Evolutionary conservation across 2,329 filamentous ascomycete genomes (phyloP), one percentile per base, ranked within the genome.

Genomic region (Xylariaceae sp.): DNA sequence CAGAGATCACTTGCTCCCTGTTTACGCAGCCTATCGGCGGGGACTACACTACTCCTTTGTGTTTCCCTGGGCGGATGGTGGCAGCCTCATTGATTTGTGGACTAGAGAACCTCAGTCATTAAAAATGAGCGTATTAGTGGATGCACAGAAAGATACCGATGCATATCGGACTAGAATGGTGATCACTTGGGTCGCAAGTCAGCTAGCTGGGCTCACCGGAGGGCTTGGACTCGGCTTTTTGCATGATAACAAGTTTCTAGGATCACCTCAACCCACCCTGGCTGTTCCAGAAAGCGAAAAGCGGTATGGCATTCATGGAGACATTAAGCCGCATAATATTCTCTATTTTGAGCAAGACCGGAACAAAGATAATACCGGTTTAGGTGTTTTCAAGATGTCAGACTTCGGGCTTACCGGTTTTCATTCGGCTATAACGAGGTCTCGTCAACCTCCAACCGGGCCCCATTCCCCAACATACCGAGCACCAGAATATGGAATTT

Each of bases 1-100:
- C 4, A 41, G 24, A 21, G 28, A 56, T 14, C 47, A 56, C 23
- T 33, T 60, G 17, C 46, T 56, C 7, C 45, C 41, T 3, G 33
- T 52, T 2, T 60, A 48, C 16, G 41, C 41, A 7, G 56, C 52
- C 3, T 60, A 43, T 41, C 45, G 46, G 14, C 41, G 16, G 14
- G 52, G 53, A 0, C 12, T 2, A 3, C n/a, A 29, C 7, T 56
- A 60, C 36, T 60, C 56, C 4, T 60, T 60, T n/a, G 34, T 60
- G 14, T 60, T 60, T n/a, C 56, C 56, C 4, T 60, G 56, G 56
- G 56, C 56, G 6, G 47, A 56, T 26, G 56, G 56, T 28, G 56
- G 56, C 12, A 56, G 47, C 17, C 41, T 60, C 1, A 23, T 12
- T 14, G 56, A 56, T 14, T 6, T 60, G 3, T 60, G 56, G 56